Percentiles rank a stretch among this genome's conserved stretches.
Evolutionary conservation across 768 basidiomycete species (phyloP).

Genomic region (Mycena maculata): DNA sequence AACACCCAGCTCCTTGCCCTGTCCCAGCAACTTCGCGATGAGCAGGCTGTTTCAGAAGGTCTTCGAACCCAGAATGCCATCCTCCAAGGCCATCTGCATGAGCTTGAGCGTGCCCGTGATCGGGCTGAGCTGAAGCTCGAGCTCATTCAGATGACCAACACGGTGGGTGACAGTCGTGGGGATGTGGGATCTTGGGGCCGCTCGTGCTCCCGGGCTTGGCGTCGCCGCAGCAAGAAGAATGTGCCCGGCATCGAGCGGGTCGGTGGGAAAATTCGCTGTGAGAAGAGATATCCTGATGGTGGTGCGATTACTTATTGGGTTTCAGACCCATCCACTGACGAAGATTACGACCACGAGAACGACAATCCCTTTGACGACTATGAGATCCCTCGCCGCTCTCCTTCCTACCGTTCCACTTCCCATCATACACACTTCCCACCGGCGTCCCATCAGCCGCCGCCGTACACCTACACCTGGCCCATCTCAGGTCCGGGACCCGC

Average conservation of each 20-base stretch:
- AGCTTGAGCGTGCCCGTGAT: constrained; percentile 29
- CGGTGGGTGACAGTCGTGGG: no score
- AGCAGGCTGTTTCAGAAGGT: constrained; percentile 8
- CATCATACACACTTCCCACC: no score
- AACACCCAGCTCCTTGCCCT: constrained; percentile 8
- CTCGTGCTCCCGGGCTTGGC: no score
- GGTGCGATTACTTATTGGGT: constrained; percentile 11
- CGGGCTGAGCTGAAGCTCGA: constrained; percentile 28
- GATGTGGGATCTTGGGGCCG: no score
- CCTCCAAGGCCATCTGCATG: constrained; percentile 18
- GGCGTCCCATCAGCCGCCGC: background rate
- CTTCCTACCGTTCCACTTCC: no score
- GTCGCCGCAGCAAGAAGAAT: constrained; percentile 13
- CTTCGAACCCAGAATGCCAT: constrained; percentile 27
- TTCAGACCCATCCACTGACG: constrained; percentile 2
- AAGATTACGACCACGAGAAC: background rate
- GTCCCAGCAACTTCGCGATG: constrained; percentile 21
- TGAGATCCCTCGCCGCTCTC: background rate
- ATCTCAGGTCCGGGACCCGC: background rate
- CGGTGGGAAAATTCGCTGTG: constrained; percentile 14
- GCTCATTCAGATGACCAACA: constrained; percentile 13
- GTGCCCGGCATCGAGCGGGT: constrained; percentile 6
- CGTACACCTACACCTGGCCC: constrained; percentile 5
- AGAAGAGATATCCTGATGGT: constrained; percentile 17
- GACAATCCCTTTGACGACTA: background rate